Evolutionary conservation across 371 early-diverging fungal species (phyloP).

Genomic region (Rhizopus sp.): DNA sequence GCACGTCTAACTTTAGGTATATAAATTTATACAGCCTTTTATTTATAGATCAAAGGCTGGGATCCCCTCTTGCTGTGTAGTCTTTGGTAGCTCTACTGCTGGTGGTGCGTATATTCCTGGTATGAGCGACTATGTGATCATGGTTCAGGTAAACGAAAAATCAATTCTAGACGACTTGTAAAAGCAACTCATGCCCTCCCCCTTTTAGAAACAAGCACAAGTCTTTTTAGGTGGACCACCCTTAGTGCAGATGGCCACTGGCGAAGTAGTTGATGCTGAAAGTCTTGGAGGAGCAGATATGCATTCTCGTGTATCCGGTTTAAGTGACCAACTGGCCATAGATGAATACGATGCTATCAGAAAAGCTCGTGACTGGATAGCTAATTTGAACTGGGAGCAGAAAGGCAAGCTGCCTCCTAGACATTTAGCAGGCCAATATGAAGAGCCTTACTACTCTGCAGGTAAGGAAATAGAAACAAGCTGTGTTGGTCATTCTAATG

Average conservation of each 20-base stretch:
- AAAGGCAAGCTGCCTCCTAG: slow-evolving; percentile 54
- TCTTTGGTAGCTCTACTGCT: slow-evolving; percentile 80
- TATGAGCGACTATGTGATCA: slow-evolving; percentile 76
- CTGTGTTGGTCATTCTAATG: not conserved
- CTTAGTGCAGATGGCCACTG: slow-evolving; percentile 77
- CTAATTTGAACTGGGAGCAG: slow-evolving; percentile 66
- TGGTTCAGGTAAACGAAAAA: slow-evolving; percentile 59
- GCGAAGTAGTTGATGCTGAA: slow-evolving; percentile 73
- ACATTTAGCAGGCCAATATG: slow-evolving; percentile 53
- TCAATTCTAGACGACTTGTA: too few species aligned
- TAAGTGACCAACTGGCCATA: slow-evolving; percentile 66
- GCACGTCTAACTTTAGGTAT: not conserved
- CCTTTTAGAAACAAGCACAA: slow-evolving; percentile 62
- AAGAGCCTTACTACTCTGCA: slow-evolving; percentile 59
- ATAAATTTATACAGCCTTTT: not conserved
- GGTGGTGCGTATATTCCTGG: slow-evolving; percentile 79
- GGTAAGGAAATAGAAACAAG: slow-evolving; percentile 21
- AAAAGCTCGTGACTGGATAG: slow-evolving; percentile 69
- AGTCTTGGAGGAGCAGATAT: slow-evolving; percentile 77
- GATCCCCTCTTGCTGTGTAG: slow-evolving; percentile 69
- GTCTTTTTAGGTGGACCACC: slow-evolving; percentile 80
- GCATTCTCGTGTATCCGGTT: slow-evolving; percentile 71
- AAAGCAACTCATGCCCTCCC: not conserved
- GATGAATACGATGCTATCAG: slow-evolving; percentile 69
- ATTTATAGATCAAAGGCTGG: slow-evolving; percentile 65